Base-by-base conservation (phyloP, 2,329 filamentous ascomycete genomes). In the Phoma sp. region DNA sequence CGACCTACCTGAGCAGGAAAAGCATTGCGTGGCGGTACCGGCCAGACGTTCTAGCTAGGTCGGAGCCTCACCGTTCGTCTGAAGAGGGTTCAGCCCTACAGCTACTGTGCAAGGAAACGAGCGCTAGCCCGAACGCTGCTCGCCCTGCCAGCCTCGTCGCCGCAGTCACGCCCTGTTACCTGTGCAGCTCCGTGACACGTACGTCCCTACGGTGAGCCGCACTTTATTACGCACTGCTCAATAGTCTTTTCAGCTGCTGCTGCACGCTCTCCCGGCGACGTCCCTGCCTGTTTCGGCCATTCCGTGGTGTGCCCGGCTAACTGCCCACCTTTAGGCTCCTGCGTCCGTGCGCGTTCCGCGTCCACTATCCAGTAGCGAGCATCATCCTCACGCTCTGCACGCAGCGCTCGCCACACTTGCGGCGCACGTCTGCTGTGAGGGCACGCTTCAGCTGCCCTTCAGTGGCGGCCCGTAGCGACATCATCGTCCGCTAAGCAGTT, bases 361-460 rank as follows among this genome's bases (percentile, higher is more conserved):
- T 53, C 53, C 53, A 52, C 52, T 53, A 49, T 58, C 58, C 61
- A 65, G 57, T 59, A 55, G 54, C 57, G 48, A 55, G 45, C 51
- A 54, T 40, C 45, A 29, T 40, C 43, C 34, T 54, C 40, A 45
- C 54, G 30, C 42, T 49, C 47, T 59, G 51, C 61, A 53, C 53
- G 51, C 56, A 42, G 60, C 54, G 43, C 60, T 70, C 63, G 70
- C 69, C 67, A 71, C 66, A 59, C 36, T 61, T 61, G 60, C 64
- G 59, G 57, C 59, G 62, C 56, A 49, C 54, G 57, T 59, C 57
- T 59, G 57, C 57, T 60, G 59, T 58, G 47, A 55, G 51, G 51
- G 56, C 61, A 64, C 66, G 56, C 66, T 67, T 73, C 73, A 74
- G 72, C 68, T 74, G 65, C 65, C 56, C 56, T 51, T 60, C 43